Evolutionary conservation across 2,329 filamentous ascomycete species (phyloP).

Genomic region (Penicillium vulpinum): DNA sequence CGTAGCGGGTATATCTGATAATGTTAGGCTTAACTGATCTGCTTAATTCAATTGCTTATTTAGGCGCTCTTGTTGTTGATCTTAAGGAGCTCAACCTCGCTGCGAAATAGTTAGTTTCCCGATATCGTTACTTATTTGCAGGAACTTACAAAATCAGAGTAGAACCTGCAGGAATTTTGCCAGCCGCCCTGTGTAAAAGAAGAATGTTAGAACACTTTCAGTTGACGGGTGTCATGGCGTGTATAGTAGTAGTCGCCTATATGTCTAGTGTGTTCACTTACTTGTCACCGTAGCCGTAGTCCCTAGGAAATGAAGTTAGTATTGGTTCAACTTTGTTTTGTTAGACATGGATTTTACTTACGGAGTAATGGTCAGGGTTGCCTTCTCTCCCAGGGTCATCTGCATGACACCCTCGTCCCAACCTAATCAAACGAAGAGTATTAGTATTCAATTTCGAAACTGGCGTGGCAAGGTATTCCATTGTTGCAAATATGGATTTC

Average conservation of each 20-base stretch:
- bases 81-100: constrained; percentile 68
- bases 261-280: constrained; percentile 24
- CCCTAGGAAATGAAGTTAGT: constrained; percentile 17
- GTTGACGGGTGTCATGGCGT: background rate
- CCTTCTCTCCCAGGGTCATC: constrained; percentile 89
- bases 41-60: background rate
- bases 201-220: constrained; percentile 8
- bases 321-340: background rate
- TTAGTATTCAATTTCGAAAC: background rate
- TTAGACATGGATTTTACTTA: constrained; percentile 43
- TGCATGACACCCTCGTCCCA: constrained; percentile 80
- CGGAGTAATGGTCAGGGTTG: constrained; percentile 76
- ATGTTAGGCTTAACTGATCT: background rate
- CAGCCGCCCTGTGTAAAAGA: constrained; percentile 11
- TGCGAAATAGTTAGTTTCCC: constrained; percentile 31
- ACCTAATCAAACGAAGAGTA: constrained; percentile 40
- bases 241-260: background rate
- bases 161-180: constrained; percentile 66
- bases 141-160: constrained; percentile 75
- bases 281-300: constrained; percentile 41
- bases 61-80: constrained; percentile 56
- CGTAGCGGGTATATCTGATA: background rate
- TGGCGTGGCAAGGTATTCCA: background rate
- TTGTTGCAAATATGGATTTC: background rate
- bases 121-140: background rate